Base-by-base conservation (phyloP, 2,329 filamentous ascomycete genomes). In the Penicillium oxalicum region DNA sequence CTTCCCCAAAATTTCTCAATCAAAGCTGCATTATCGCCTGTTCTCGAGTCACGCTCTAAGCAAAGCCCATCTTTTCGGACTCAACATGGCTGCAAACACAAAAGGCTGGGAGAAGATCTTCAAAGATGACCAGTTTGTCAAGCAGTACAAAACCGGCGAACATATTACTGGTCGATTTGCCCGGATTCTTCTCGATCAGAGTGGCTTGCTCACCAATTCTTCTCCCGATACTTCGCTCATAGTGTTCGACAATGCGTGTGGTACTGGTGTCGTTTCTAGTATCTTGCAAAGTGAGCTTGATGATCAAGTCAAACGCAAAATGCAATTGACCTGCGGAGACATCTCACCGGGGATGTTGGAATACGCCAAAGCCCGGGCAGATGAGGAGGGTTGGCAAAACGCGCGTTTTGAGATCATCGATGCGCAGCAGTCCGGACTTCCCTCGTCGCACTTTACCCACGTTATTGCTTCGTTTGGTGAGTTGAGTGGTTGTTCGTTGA, bases 171-270 rank as follows among this genome's bases (percentile, higher is more conserved):
- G 62, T 0, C 47, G 53, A 11, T 70, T 63, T 38, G 67, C 60
- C 4, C 44, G 56, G 6, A 32, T 48, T 6, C 59, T 71, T 8
- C 47, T 70, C 29, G 50, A 62, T 5, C 61, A 65, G 29, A 61
- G 61, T 37, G 60, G 61, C 9, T 33, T 71, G 4, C 13, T 47
- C 24, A 33, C 35, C 4, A n/a, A 50, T 4, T 47, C 57, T 2
- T 50, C 51, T 18, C 50, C 47, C 9, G 44, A 59, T 8, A 44
- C 46, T 8, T 55, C 62, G 11, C 53, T 69, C 2, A 54, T 62
- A 6, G 51, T 81, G 25, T 59, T 82, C 9, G 79, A 82, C 49
- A 74, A 73, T 52, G 78, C 75, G 5, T 81, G 78, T 47, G 79
- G 79, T 0, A 69, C 70, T 4, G 79, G 78, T 0, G 68, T 78